Percentiles rank a stretch among this genome's conserved stretches.
Evolutionary conservation across 179 eudicot genomes (phyloP).

Genomic region (Spinacia oleracea): DNA sequence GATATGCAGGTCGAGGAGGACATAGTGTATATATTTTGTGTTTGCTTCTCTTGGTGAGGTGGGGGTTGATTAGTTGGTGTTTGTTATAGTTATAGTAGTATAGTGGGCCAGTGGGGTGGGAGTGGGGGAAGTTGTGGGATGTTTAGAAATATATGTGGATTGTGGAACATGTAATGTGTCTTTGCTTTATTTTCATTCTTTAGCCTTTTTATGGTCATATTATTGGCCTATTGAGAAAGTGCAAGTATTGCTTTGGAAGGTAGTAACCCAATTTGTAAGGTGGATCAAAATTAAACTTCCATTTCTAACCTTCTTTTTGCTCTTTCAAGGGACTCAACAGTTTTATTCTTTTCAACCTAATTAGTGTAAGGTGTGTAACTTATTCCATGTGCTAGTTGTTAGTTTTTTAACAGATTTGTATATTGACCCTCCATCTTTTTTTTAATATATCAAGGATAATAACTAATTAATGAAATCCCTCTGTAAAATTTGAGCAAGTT

Average conservation of each 20-base stretch:
- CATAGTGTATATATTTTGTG: background rate
- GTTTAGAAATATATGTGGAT: background rate
- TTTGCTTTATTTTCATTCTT: background rate
- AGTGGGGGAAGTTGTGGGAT: background rate
- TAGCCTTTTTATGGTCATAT: slow-evolving; percentile 3
- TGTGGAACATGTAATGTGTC: slow-evolving; percentile 10
- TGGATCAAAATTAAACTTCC: slow-evolving; percentile 11
- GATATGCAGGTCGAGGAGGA: slow-evolving; percentile 38
- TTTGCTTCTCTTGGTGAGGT: background rate
- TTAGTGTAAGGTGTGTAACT: slow-evolving; percentile 9
- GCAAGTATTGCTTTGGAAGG: slow-evolving; percentile 24
- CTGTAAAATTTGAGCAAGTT: too few species aligned
- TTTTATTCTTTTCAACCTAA: slow-evolving; percentile 9
- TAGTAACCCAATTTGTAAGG: slow-evolving; percentile 25
- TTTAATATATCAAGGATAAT: background rate
- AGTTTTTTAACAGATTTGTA: slow-evolving; percentile 13
- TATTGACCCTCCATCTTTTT: slow-evolving; percentile 18
- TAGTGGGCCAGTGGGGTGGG: too few species aligned
- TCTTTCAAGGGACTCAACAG: slow-evolving; percentile 22
- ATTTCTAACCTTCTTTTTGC: slow-evolving; percentile 8
- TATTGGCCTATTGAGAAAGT: background rate
- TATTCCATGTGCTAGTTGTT: slow-evolving; percentile 7
- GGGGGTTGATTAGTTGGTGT: too few species aligned
- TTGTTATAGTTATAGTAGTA: too few species aligned
- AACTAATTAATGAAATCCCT: too few species aligned